phyloP scores from a whole-genome alignment of 2,329 filamentous ascomycete species.

The Phialemoniopsis sp. region DNA sequence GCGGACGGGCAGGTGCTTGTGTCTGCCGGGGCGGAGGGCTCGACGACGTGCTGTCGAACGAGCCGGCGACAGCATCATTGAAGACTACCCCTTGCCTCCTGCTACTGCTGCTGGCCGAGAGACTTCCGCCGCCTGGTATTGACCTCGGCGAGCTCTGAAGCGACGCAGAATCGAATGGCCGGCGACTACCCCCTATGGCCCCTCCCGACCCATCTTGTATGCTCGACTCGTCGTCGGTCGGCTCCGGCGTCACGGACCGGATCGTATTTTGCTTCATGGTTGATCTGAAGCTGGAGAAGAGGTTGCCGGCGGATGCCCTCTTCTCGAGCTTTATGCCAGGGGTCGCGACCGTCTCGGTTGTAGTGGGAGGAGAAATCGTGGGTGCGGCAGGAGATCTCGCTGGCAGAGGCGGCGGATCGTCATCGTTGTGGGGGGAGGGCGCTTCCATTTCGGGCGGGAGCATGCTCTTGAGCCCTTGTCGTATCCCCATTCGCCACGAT shows the following conservation, averaged over 20 bases:
- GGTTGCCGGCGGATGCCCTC: constrained; percentile 18
- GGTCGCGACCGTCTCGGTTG: constrained; percentile 15
- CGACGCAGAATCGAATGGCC: constrained; percentile 28
- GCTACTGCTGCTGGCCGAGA: constrained; percentile 14
- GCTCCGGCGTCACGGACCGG: constrained; percentile 65
- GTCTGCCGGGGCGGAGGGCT: constrained; percentile 32
- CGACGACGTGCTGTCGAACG: constrained; percentile 42
- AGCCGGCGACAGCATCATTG: constrained; percentile 48
- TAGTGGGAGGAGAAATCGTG: no score
- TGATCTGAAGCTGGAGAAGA: constrained; percentile 19
- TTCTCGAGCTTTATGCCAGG: constrained; percentile 13
- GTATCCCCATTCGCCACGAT: constrained; percentile 6
- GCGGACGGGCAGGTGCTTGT: constrained; percentile 34
- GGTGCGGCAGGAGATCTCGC: no score
- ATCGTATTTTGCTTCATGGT: constrained; percentile 39
- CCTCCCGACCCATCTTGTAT: constrained; percentile 9
- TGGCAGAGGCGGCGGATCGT: constrained; percentile 5
- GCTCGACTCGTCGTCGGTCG: constrained; percentile 24
- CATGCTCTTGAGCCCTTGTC: constrained; percentile 10
- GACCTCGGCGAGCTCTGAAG: constrained; percentile 43
- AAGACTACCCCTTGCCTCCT: constrained; percentile 59
- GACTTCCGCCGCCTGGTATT: constrained; percentile 36
- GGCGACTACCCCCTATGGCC: constrained; percentile 6
- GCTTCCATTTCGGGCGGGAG: constrained; percentile 17
- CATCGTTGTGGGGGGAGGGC: constrained; percentile 11